phyloP scores from a whole-genome alignment of 78 protist species.

The Chrysochromulina tobinii region DNA sequence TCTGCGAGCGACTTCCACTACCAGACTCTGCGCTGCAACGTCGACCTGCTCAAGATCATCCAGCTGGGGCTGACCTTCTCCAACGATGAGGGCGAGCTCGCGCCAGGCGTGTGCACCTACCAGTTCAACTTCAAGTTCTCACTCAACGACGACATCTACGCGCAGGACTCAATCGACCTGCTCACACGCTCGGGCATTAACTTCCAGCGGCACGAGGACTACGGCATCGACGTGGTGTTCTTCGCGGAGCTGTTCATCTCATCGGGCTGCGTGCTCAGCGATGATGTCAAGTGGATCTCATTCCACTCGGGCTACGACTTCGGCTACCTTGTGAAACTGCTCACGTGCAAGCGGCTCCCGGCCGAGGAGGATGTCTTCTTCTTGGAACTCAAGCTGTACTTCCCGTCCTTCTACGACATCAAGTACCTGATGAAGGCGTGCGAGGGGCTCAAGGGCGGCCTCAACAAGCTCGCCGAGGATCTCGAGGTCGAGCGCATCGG shows the following conservation, averaged over 20 bases:
- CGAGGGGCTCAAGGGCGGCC: conserved; percentile 89
- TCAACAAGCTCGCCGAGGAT: conserved; percentile 91
- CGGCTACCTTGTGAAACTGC: conserved; percentile 76
- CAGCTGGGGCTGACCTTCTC: conserved; percentile 95
- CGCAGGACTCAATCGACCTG: conserved; percentile 93
- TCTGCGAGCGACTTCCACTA: conserved; percentile 64
- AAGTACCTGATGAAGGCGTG: conserved; percentile 86
- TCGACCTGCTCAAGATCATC: conserved; percentile 92
- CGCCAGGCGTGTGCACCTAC: conserved; percentile 89
- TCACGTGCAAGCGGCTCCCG: conserved; percentile 89
- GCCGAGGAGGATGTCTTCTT: background rate
- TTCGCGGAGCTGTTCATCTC: conserved; percentile 88
- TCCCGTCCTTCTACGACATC: conserved; percentile 92
- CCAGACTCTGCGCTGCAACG: conserved; percentile 84
- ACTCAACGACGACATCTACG: conserved; percentile 81
- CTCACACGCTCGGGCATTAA: conserved; percentile 92
- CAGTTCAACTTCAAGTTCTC: conserved; percentile 97
- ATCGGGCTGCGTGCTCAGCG: conserved; percentile 39
- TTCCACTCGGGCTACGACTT: conserved; percentile 84
- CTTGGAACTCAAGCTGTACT: conserved; percentile 54
- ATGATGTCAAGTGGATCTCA: conserved; percentile 60
- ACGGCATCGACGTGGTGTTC: conserved; percentile 81
- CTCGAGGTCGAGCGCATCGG: conserved; percentile 88
- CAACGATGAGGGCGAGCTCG: conserved; percentile 64
- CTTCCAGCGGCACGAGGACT: conserved; percentile 70